A percentile compares a stretch with the other conserved stretches of the same genome.
Conservation (phyloP, 2,329 filamentous ascomycete species). For the Verticillium isaacii region DNA sequence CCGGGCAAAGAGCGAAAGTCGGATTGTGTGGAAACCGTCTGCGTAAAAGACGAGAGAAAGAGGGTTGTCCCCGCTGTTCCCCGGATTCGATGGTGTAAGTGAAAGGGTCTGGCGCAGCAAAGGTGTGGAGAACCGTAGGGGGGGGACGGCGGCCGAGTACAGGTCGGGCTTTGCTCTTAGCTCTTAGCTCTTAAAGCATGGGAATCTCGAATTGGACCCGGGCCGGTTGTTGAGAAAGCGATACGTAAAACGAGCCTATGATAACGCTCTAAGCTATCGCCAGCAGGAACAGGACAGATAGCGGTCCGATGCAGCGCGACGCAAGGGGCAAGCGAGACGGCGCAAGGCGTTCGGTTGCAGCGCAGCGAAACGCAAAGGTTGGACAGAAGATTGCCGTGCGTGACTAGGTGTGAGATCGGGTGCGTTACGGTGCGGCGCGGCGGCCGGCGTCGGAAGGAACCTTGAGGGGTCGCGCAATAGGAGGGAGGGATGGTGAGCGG, state of each 20-base stretch:
- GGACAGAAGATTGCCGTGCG: not conserved
- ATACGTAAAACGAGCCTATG: not conserved
- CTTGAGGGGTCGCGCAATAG: not conserved
- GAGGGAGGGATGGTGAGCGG: not conserved
- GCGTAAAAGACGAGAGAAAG: conserved; percentile 8
- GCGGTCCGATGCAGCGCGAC: conserved; percentile 8
- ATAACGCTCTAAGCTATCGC: not conserved
- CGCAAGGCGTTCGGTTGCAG: conserved; percentile 18
- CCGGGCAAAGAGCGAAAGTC: not conserved
- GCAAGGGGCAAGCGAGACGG: conserved; percentile 13
- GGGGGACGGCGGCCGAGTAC: not conserved
- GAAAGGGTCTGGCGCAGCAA: conserved; percentile 1
- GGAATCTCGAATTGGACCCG: not conserved
- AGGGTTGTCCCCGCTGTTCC: conserved; percentile 13
- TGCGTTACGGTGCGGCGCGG: not conserved
- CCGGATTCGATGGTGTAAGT: conserved; percentile 13
- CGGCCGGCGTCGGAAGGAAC: not conserved
- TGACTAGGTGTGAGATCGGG: not conserved
- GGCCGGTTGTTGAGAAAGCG: not conserved
- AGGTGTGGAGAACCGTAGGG: conserved; percentile 2
- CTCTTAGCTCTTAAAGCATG: not conserved
- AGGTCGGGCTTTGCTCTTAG: not conserved
- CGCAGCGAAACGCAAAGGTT: not conserved
- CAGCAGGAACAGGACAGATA: conserved; percentile 2
- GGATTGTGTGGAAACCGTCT: conserved; percentile 4